Evolutionary conservation across 179 eudicot species (phyloP), one percentile per base, ranked within the genome.

Genomic region (Dionaea muscipula): DNA sequence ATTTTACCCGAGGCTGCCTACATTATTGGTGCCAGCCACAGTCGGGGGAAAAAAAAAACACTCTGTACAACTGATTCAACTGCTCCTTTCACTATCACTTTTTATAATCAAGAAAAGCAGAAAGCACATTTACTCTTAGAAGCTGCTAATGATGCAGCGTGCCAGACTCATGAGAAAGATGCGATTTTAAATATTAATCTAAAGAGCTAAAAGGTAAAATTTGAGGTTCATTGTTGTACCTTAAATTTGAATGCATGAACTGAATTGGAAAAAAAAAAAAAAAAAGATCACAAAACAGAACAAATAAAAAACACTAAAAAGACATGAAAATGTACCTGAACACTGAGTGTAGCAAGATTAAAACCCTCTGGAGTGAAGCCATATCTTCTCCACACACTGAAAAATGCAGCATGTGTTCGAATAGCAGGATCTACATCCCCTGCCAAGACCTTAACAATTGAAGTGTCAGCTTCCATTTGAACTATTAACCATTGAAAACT

Each of bases 301-400:
- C n/a, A n/a, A n/a, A n/a, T n/a, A n/a, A n/a, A n/a, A n/a, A n/a
- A n/a, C n/a, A n/a, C n/a, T n/a, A n/a, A n/a, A 20, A 18, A 27
- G 13, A 7, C 7, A 39, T 24, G 37, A 41, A 52, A 43, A 39
- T 21, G 54, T 79, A 91, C 98, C 93, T 91, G 98, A 69, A 91
- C 86, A 66, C 66, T 82, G 45, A 80, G 72, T 13, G 96, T 82
- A 63, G 98, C 98, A 66, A 91, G 81, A 72, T 91, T 91, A 75
- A 91, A 91, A 59, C 98, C 98, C 72, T 91, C 98, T 2, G 98
- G 98, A 31, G 96, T 91, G 76, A 91, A 91, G 53, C 96, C 96
- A 46, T 91, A 91, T 72, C 73, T 76, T 63, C 64, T 87, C 98
- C 98, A 91, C 45, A 91, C 94, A 59, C 98, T 81, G 58, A 82